Evolutionary conservation across 495 filamentous ascomycete species (phyloP).

Genomic region (Neurospora africana): DNA sequence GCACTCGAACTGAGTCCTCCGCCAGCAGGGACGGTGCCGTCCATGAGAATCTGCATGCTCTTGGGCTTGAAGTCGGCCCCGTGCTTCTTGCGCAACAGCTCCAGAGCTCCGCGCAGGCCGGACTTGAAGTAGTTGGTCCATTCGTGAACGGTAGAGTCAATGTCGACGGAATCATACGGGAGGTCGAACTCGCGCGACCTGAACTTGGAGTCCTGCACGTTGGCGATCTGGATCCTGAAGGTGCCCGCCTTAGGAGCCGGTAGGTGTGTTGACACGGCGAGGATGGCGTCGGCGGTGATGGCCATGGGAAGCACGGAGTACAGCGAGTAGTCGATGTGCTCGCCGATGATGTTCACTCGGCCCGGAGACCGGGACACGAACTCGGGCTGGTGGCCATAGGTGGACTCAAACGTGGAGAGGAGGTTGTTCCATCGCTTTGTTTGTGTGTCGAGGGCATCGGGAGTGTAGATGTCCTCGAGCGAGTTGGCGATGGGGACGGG

Average conservation of each 20-base stretch:
- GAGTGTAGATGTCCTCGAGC: conserved; percentile 58
- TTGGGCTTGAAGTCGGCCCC: conserved; percentile 49
- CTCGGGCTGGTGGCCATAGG: conserved; percentile 59
- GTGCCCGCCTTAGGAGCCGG: conserved; percentile 22
- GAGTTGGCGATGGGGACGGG: conserved; percentile 48
- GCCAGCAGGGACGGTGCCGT: conserved; percentile 84
- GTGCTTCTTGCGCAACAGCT: conserved; percentile 62
- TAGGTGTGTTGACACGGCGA: conserved; percentile 64
- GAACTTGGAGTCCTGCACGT: conserved; percentile 69
- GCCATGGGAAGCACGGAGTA: conserved; percentile 96
- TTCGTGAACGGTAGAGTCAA: conserved; percentile 74
- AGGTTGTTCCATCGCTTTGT: conserved; percentile 61
- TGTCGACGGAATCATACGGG: conserved; percentile 55
- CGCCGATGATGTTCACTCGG: conserved; percentile 95
- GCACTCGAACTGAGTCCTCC: conserved; percentile 90
- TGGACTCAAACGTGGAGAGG: conserved; percentile 56
- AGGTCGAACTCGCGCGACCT: conserved; percentile 66
- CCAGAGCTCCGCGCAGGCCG: conserved; percentile 70
- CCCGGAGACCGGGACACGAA: conserved; percentile 88
- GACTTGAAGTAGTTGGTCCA: conserved; percentile 99
- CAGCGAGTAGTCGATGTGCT: conserved; percentile 97
- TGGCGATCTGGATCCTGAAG: conserved; percentile 52
- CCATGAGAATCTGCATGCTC: conserved; percentile 80
- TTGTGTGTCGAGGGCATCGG: conserved; percentile 47
- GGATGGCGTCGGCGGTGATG: conserved; percentile 77